Evolutionary conservation across 2,329 filamentous ascomycete genomes (phyloP), one percentile per base, ranked within the genome.

Genomic region (Nothopassalora personata): DNA sequence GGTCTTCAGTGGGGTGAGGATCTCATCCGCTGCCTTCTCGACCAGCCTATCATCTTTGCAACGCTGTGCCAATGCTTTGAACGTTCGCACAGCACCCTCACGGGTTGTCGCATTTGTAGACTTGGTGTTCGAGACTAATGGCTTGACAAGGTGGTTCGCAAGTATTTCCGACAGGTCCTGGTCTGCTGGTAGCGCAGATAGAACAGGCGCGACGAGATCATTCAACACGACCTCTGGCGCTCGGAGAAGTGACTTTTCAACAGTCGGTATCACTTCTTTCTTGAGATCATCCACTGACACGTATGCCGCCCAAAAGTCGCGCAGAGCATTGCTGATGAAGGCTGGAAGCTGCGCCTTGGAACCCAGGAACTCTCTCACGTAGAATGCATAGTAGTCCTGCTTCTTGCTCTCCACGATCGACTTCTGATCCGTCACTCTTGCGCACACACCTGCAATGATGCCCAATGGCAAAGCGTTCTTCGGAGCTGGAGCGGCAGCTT

Each of bases 221-320:
- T 88, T 86, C 30, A 97, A 79, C 13, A 96, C 86, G 47, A 97
- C 87, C 75, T 99, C 94, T 1, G 94, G 95, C 7, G 93, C 88
- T 71, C 95, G 84, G 49, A 99, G 77, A 57, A 99, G 81, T 5
- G 89, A 87, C 76, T 96, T 97, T 71, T 99, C 94, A 13, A 97
- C 78, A 0, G 91, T 80, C 8, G 92, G 90, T 27, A 95, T 80
- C 33, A 97, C 71, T 47, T 93, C 85, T 63, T 84, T 87, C 55
- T 85, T 83, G 31, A 97, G 72, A 64, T 97, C 91, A 27, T 91
- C 86, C 15, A 83, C 71, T 0, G 84, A 87, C 39, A 88, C 80
- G 70, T 93, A 97, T 33, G 81, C 82, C 15, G 77, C 74, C 72
- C 97, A 96, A 77, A 97, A 97, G 72, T 97, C 91, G 53, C 80